phyloP scores from a whole-genome alignment of 371 early-diverging fungal species.

The Mortierella sp. region DNA sequence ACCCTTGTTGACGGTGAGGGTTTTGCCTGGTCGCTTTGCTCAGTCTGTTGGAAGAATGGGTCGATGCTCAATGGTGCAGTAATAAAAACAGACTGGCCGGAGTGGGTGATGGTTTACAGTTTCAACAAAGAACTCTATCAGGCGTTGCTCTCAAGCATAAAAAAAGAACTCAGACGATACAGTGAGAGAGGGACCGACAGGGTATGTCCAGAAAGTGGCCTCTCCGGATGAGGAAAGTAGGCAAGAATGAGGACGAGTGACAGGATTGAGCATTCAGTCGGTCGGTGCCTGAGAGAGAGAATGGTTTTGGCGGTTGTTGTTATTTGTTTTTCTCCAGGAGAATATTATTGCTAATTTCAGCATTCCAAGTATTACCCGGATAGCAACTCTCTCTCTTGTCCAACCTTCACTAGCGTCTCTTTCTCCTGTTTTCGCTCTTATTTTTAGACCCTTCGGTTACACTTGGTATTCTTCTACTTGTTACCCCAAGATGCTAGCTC shows the following conservation, averaged over 20 bases:
- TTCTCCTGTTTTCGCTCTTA: not conserved
- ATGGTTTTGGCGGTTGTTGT: not conserved
- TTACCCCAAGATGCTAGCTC: not conserved
- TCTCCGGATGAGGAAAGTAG: not conserved
- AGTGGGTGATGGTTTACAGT: not conserved
- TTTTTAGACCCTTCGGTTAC: not conserved
- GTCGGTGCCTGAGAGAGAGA: not conserved
- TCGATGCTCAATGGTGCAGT: not conserved
- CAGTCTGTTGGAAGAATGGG: not conserved
- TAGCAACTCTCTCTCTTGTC: not conserved
- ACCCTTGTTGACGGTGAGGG: not conserved
- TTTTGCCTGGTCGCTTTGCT: not conserved
- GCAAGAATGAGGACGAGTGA: not conserved
- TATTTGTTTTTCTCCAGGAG: not conserved
- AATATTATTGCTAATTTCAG: not conserved
- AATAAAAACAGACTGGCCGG: not conserved
- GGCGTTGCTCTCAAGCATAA: slow-evolving; percentile 13
- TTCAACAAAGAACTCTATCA: not conserved
- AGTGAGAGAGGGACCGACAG: not conserved
- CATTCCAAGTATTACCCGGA: not conserved
- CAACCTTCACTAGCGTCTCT: slow-evolving; percentile 2
- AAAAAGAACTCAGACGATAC: slow-evolving; percentile 12
- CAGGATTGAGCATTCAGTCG: not conserved
- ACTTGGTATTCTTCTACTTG: not conserved
- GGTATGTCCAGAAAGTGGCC: not conserved